Percentiles rank a stretch among this genome's conserved stretches.
These are phyloP conservation scores for Urochloa ruziziensis DNA, from an alignment of 176 grass and related monocot genomes.

Conservation along the genomic window DNA sequence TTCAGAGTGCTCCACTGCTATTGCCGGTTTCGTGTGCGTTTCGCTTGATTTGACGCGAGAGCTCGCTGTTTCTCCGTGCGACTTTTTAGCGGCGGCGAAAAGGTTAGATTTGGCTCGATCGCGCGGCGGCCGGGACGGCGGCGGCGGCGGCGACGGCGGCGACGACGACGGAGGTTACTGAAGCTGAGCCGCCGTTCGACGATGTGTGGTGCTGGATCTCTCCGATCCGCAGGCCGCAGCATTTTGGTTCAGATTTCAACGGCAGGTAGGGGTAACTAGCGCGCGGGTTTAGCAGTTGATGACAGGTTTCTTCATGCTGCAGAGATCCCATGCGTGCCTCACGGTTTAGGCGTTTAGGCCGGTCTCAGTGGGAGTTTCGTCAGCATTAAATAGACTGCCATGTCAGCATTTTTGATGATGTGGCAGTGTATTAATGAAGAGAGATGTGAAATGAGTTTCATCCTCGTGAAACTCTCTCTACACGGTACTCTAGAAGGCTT, in stretches of 20 bases:
- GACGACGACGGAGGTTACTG: not conserved
- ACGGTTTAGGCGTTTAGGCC: too few relatives aligned
- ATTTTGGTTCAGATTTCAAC: not conserved
- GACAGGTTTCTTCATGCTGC: not conserved
- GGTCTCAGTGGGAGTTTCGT: too few relatives aligned
- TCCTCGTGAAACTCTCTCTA: too few relatives aligned
- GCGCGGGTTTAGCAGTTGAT: not conserved
- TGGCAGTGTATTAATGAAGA: too few relatives aligned
- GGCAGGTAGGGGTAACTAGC: not conserved
- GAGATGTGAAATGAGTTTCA: too few relatives aligned
- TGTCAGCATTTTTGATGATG: too few relatives aligned
- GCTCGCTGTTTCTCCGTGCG: not conserved
- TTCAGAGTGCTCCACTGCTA: not conserved
- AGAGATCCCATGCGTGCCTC: not conserved
- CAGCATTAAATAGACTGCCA: too few relatives aligned
- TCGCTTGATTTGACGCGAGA: slow-evolving; percentile 13
- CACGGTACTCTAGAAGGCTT: too few relatives aligned
- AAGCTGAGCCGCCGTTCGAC: not conserved
- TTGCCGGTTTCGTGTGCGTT: slow-evolving; percentile 8
- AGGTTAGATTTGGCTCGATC: slow-evolving; percentile 20
- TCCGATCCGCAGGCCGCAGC: not conserved
- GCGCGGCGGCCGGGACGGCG: not conserved
- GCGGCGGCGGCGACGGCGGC: not conserved
- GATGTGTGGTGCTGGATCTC: not conserved
- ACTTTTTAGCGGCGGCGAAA: not conserved